Evolutionary conservation across 2,329 filamentous ascomycete species (phyloP).

Genomic region (Claviceps africana): DNA sequence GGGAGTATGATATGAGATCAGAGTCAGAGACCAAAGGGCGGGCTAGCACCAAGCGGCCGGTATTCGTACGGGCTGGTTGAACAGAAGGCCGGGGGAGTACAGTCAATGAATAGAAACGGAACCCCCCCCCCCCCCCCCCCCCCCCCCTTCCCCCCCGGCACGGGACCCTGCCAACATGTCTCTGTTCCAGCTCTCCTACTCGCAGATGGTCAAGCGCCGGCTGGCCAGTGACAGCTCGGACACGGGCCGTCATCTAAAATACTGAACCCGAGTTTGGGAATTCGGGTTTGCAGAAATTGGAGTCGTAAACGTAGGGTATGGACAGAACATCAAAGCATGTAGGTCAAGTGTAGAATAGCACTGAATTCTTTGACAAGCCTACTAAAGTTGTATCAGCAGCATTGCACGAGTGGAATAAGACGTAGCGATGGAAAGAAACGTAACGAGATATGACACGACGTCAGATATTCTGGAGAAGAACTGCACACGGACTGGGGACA

Average conservation of each 20-base stretch:
- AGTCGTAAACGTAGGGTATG: neutral
- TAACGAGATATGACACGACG: neutral
- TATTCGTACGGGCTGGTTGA: conserved; percentile 6
- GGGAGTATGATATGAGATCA: conserved; percentile 4
- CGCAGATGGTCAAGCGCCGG: conserved; percentile 4
- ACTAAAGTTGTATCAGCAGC: neutral
- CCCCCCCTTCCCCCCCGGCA: conserved; percentile 8
- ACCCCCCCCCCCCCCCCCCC: conserved; percentile 4
- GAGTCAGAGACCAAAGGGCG: conserved; percentile 1
- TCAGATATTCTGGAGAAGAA: neutral
- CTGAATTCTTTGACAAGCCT: neutral
- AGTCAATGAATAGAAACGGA: conserved; percentile 1
- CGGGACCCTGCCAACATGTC: conserved; percentile 8
- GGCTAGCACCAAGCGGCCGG: conserved; percentile 5
- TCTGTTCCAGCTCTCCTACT: conserved; percentile 12
- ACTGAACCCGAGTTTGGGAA: neutral
- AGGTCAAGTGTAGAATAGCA: neutral
- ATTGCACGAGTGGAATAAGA: neutral
- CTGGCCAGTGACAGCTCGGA: conserved; percentile 2
- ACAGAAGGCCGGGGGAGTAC: conserved; percentile 3
- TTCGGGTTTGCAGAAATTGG: neutral
- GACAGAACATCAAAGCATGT: neutral
- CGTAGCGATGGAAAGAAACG: neutral
- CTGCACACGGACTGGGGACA: neutral
- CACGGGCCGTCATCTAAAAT: conserved; percentile 1